Evolutionary conservation across 139 green algal genomes (phyloP).

Genomic region (Monoraphidium neglectum): DNA sequence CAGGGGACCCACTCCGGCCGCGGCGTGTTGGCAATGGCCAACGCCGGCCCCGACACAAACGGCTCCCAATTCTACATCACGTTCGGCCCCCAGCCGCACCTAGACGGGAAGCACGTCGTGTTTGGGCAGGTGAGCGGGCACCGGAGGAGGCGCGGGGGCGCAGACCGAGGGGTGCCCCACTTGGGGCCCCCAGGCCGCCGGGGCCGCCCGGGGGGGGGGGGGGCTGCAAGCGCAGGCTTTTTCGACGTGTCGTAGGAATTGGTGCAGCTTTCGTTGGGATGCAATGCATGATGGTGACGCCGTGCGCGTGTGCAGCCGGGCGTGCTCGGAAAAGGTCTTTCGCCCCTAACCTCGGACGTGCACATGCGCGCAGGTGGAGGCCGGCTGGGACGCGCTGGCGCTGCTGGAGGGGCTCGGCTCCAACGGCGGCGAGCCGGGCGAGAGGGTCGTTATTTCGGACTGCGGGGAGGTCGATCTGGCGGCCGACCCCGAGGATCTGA

Average conservation of each 20-base stretch:
- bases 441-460: conserved; percentile 1
- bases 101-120: conserved; percentile 57
- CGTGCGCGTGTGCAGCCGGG: too few relatives aligned
- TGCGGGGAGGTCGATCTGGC: background rate
- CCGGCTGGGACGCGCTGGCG: conserved; percentile 21
- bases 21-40: conserved; percentile 69
- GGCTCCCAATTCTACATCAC: conserved; percentile 61
- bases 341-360: background rate
- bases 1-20: conserved; percentile 49
- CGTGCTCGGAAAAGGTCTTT: background rate
- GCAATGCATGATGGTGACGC: background rate
- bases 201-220: background rate
- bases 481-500: background rate
- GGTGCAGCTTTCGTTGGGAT: background rate
- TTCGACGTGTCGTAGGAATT: background rate
- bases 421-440: conserved; percentile 1
- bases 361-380: conserved; percentile 12
- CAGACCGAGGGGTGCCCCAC: too few relatives aligned
- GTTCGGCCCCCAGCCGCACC: conserved; percentile 45
- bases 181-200: too few relatives aligned
- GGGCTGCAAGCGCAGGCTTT: background rate
- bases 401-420: conserved; percentile 12
- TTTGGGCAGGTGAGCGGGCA: conserved; percentile 32
- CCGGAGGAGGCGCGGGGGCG: too few relatives aligned
- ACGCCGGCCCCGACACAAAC: conserved; percentile 70